Percentiles rank a stretch among this genome's conserved stretches.
Conservation (phyloP, 495 filamentous ascomycete species). For the Xylaria acuta region DNA sequence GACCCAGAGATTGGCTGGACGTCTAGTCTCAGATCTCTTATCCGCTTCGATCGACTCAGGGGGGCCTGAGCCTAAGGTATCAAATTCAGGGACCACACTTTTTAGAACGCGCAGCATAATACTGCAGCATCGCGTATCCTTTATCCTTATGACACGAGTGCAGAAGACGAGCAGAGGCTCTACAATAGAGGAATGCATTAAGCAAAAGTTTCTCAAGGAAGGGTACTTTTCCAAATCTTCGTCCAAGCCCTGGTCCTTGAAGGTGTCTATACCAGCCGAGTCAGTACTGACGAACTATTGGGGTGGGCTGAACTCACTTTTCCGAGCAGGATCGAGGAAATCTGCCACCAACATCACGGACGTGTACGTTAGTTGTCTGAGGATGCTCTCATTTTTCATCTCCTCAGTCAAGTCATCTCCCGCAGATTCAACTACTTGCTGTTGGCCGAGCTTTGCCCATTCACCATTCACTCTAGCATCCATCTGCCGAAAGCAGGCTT, state of each 20-base stretch:
- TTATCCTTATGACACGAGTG: conserved; percentile 87
- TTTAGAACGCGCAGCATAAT: conserved; percentile 84
- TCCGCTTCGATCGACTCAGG: neutral
- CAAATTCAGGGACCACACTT: conserved; percentile 82
- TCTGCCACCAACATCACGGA: conserved; percentile 89
- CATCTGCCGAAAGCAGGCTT: conserved; percentile 81
- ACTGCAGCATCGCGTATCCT: conserved; percentile 85
- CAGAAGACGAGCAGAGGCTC: conserved; percentile 91
- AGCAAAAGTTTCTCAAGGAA: conserved; percentile 77
- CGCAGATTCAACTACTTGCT: conserved; percentile 59
- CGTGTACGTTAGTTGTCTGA: conserved; percentile 90
- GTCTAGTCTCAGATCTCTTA: conserved; percentile 14
- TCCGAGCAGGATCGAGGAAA: conserved; percentile 76
- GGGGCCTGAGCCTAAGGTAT: conserved; percentile 36
- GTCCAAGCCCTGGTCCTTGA: neutral
- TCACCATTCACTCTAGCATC: conserved; percentile 85
- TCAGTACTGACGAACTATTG: neutral
- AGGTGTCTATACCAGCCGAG: conserved; percentile 20
- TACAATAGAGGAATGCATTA: conserved; percentile 77
- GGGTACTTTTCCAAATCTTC: conserved; percentile 43
- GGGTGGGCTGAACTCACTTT: conserved; percentile 48
- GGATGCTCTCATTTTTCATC: conserved; percentile 97
- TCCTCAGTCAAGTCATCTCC: conserved; percentile 81
- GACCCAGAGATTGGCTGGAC: conserved; percentile 52
- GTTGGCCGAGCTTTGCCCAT: conserved; percentile 75